A percentile compares a stretch with the other conserved stretches of the same genome.
These are phyloP conservation scores for Staphylotrichum tortipilum DNA, from an alignment of 495 filamentous ascomycete species.

Conservation along the genomic window DNA sequence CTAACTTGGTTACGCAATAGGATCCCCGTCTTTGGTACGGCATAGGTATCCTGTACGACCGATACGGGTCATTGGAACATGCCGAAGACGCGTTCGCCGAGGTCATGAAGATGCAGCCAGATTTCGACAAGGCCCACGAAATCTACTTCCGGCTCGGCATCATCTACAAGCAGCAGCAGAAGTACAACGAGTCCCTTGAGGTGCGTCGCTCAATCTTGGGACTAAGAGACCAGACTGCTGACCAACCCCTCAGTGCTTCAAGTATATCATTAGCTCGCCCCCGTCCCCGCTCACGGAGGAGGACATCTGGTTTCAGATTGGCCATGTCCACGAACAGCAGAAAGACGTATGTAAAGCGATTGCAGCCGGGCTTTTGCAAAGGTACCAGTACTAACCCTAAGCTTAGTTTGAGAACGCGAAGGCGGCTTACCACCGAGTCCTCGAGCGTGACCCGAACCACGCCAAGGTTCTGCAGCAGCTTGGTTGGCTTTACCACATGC, in stretches of 20 bases:
- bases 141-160: constrained; percentile 98
- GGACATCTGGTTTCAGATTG: constrained; percentile 99
- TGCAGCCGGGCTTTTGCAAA: constrained; percentile 13
- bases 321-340: constrained; percentile 97
- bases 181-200: constrained; percentile 86
- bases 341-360: constrained; percentile 69
- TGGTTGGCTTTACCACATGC: constrained; percentile 95
- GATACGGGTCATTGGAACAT: constrained; percentile 94
- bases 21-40: constrained; percentile 99
- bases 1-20: constrained; percentile 38
- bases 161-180: constrained; percentile 98
- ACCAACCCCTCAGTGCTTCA: constrained; percentile 66
- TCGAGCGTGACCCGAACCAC: constrained; percentile 91
- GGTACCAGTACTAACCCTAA: constrained; percentile 21
- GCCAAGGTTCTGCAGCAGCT: constrained; percentile 98
- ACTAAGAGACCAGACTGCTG: constrained; percentile 24
- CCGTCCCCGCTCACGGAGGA: constrained; percentile 91
- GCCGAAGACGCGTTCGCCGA: constrained; percentile 98
- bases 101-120: constrained; percentile 97
- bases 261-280: constrained; percentile 91
- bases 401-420: constrained; percentile 85
- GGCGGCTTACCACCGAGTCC: constrained; percentile 80
- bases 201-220: too few relatives aligned
- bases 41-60: constrained; percentile 95
- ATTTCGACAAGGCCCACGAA: constrained; percentile 98